Evolutionary conservation across 345 rosid genomes (phyloP).

Genomic region (Murraya paniculata): DNA sequence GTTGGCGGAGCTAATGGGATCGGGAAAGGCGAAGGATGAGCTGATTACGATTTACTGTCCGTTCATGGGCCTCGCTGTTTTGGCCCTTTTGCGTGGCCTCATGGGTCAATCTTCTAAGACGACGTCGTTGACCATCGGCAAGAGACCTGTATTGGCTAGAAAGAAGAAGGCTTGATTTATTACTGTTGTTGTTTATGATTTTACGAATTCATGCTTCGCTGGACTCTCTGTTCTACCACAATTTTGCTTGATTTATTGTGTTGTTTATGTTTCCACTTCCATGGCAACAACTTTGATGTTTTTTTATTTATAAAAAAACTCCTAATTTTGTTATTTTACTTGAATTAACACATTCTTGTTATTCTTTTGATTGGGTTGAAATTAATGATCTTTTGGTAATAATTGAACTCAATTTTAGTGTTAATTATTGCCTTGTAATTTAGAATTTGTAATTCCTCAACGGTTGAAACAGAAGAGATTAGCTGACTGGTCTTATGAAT

Average conservation of each 20-base stretch:
- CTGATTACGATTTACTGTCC: constrained; percentile 56
- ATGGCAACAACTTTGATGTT: neutral
- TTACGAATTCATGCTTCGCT: neutral
- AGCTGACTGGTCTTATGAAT: neutral
- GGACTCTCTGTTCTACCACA: neutral
- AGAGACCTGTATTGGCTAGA: constrained; percentile 44
- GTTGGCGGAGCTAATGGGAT: constrained; percentile 56
- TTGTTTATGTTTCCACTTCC: neutral
- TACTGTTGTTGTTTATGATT: neutral
- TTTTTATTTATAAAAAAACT: no score
- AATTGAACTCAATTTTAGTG: neutral
- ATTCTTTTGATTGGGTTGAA: neutral
- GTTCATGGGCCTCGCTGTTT: constrained; percentile 48
- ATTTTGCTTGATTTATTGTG: neutral
- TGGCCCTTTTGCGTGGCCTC: constrained; percentile 66
- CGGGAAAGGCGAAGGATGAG: constrained; percentile 55
- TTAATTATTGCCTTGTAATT: neutral
- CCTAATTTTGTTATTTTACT: neutral
- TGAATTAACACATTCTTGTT: neutral
- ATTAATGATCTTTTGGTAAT: neutral
- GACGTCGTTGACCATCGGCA: constrained; percentile 21
- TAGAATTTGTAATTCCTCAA: neutral
- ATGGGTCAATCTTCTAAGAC: constrained; percentile 23
- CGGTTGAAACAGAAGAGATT: neutral
- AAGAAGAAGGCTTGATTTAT: constrained; percentile 55